phyloP scores from a whole-genome alignment of 2,329 filamentous ascomycete species.

The Botrytis paeoniae region DNA sequence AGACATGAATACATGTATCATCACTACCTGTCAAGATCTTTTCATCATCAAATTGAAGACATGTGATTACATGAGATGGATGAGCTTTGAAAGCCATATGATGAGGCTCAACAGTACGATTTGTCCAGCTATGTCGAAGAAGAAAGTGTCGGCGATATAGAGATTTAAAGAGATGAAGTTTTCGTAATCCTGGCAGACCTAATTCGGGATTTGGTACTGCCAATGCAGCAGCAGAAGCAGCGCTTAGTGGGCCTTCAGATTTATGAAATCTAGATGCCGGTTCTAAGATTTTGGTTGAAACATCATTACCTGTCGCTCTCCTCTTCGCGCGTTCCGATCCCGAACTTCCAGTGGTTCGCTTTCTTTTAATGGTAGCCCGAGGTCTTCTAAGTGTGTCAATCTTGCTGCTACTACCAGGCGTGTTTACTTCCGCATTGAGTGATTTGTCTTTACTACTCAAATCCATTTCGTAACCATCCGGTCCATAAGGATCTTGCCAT shows the following conservation, averaged over 20 bases:
- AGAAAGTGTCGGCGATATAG: slow-evolving; percentile 90
- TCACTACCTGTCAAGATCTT: slow-evolving; percentile 98
- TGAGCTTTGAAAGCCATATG: slow-evolving; percentile 97
- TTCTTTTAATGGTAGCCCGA: slow-evolving; percentile 36
- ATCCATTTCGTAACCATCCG: slow-evolving; percentile 76
- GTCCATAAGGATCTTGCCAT: slow-evolving; percentile 83
- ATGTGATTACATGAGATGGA: slow-evolving; percentile 93
- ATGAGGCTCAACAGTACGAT: slow-evolving; percentile 74
- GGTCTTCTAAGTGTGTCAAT: slow-evolving; percentile 25
- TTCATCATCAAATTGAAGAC: slow-evolving; percentile 94
- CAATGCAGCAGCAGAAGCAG: slow-evolving; percentile 77
- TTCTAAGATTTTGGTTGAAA: slow-evolving; percentile 31
- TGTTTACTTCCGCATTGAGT: slow-evolving; percentile 49
- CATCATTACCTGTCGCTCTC: slow-evolving; percentile 33
- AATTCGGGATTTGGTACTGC: slow-evolving; percentile 80
- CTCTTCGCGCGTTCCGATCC: slow-evolving; percentile 35
- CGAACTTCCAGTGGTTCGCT: slow-evolving; percentile 29
- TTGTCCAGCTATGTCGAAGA: slow-evolving; percentile 91
- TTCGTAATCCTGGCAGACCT: slow-evolving; percentile 73
- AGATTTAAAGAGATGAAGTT: slow-evolving; percentile 92
- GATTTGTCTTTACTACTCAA: slow-evolving; percentile 56
- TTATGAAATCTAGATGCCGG: slow-evolving; percentile 36
- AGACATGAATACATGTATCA: slow-evolving; percentile 96
- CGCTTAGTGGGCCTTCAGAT: slow-evolving; percentile 80
- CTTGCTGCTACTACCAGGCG: slow-evolving; percentile 21